Evolutionary conservation across 2,329 filamentous ascomycete genomes (phyloP).

Genomic region (Domatiomyces catenatus): DNA sequence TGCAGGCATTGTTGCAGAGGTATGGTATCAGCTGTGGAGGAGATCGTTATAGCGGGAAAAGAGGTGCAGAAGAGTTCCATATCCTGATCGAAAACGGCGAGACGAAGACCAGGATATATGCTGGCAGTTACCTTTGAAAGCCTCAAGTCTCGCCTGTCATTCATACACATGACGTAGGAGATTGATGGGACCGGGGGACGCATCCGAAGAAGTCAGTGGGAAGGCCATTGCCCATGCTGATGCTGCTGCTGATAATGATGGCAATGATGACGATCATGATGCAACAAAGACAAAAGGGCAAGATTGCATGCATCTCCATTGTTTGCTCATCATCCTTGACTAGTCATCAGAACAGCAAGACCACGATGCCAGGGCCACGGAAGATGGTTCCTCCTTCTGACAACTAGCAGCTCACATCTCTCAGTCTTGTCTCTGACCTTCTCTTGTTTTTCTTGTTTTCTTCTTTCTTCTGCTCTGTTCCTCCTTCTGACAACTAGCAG

Average conservation of each 20-base stretch:
- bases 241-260: not conserved
- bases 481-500: not conserved
- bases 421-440: not conserved
- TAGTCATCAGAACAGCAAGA: not conserved
- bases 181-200: too few relatives aligned
- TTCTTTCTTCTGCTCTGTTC: slow-evolving; percentile 1
- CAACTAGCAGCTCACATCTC: not conserved
- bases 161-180: too few relatives aligned
- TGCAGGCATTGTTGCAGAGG: not conserved
- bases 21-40: too few relatives aligned
- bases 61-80: not conserved
- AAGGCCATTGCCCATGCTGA: not conserved
- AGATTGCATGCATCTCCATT: not conserved
- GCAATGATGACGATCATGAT: not conserved
- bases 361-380: too few relatives aligned
- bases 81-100: too few relatives aligned
- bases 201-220: not conserved
- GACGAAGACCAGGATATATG: too few relatives aligned
- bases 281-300: not conserved
- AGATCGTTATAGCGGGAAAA: not conserved
- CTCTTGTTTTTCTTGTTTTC: not conserved
- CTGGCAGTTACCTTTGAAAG: too few relatives aligned
- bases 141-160: too few relatives aligned
- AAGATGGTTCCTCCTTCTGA: too few relatives aligned
- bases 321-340: not conserved